These are phyloP conservation scores for Claviceps africana DNA, from an alignment of 2,329 filamentous ascomycete species.

Conservation along the genomic window DNA sequence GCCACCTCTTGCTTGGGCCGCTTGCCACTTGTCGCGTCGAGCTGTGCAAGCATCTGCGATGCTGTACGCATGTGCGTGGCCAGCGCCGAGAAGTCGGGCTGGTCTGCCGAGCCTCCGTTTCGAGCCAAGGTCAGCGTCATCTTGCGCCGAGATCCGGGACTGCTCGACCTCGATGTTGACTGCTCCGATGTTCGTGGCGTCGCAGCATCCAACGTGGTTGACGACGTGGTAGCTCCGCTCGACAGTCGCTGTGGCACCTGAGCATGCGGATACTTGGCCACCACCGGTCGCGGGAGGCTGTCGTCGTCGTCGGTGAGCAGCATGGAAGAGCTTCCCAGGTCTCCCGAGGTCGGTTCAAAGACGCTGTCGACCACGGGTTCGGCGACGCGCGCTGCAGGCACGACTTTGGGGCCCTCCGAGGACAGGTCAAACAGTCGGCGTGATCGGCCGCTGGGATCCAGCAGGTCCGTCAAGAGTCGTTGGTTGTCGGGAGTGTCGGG, in stretches of 20 bases:
- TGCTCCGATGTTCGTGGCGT: constrained; percentile 58
- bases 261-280: constrained; percentile 15
- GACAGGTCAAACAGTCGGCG: constrained; percentile 53
- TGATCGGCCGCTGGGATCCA: constrained; percentile 41
- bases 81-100: constrained; percentile 68
- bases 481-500: constrained; percentile 61
- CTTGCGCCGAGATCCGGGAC: constrained; percentile 45
- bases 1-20: constrained; percentile 68
- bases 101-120: constrained; percentile 42
- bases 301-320: constrained; percentile 46
- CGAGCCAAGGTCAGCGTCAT: constrained; percentile 44
- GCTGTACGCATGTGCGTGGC: constrained; percentile 81
- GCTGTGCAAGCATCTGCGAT: constrained; percentile 73
- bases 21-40: constrained; percentile 69
- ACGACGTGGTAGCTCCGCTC: constrained; percentile 46
- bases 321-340: constrained; percentile 60
- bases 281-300: constrained; percentile 15
- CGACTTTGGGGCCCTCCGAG: constrained; percentile 48
- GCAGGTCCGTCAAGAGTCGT: constrained; percentile 43
- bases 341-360: constrained; percentile 68
- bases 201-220: constrained; percentile 43
- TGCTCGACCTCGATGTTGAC: constrained; percentile 53
- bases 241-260: constrained; percentile 39
- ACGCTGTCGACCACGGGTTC: constrained; percentile 53
- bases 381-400: constrained; percentile 23